Base-by-base conservation (phyloP, 2,329 filamentous ascomycete species). In the Calonectria fujianensis region DNA sequence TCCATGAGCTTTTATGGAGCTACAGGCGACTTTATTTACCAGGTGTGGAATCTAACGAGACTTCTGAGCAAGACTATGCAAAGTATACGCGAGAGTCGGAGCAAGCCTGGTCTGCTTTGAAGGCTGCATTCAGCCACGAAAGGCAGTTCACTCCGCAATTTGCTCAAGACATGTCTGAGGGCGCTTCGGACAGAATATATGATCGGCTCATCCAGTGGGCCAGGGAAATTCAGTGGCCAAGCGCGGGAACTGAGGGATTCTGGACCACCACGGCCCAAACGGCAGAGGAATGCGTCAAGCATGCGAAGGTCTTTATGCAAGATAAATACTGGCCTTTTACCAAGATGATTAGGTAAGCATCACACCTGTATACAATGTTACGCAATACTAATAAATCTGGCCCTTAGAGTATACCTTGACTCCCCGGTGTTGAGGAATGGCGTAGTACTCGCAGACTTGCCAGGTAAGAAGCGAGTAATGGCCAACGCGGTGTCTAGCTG, bases 91-190 rank as follows among this genome's bases (percentile, higher is more conserved):
- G 77, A 29, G 79, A 83, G 69, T 85, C 84, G 0, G 80, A 79
- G n/a, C 75, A 90, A 84, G 80, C 89, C 82, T 73, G 88, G 87
- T 80, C 80, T 79, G 77, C 86, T 77, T 68, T 86, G 32, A 66
- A 83, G 69, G 78, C 85, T 63, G 81, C 85, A 64, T 82, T 85
- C 75, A 73, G 77, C 11, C 82, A 85, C 68, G 75, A 82, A 29
- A 41, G 57, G 10, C 66, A 74, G 3, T 83, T 84, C 63, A 82
- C 64, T 16, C 73, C 79, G 41, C 52, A 69, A 0, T 75, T 79
- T 32, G 72, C 79, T 6, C 64, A 72, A 27, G 81, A 84, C 41
- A 81, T 79, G 78, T 80, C 83, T 0, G 78, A 83, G 3, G 81
- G 79, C 0, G 80, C 81, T 13, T 39, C 78, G 9, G 78, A 80